These are phyloP conservation scores for Coemansia sp. DNA, from an alignment of 192 early-diverging fungal species.

Conservation along the genomic window DNA sequence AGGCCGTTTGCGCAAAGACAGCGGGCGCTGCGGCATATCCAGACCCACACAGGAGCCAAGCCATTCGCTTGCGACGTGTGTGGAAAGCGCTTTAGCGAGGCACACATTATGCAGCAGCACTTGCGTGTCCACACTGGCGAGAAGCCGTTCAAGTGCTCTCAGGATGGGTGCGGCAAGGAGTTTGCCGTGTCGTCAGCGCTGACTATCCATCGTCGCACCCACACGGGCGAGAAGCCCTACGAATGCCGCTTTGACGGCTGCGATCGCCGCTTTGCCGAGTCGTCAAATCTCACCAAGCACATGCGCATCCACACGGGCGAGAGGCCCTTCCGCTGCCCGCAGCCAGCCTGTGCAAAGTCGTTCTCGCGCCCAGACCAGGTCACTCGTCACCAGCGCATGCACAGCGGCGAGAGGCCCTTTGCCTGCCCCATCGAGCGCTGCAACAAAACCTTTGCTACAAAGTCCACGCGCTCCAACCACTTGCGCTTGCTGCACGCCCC, in stretches of 20 bases:
- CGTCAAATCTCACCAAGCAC: constrained; percentile 69
- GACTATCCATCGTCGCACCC: constrained; percentile 68
- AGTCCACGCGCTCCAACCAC: constrained; percentile 37
- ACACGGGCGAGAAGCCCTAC: constrained; percentile 73
- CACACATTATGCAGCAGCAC: constrained; percentile 74
- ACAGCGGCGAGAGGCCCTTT: constrained; percentile 34
- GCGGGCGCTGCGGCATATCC: constrained; percentile 76
- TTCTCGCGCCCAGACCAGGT: constrained; percentile 75
- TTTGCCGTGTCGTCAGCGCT: constrained; percentile 69
- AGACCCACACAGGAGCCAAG: constrained; percentile 81
- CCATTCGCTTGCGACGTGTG: constrained; percentile 77
- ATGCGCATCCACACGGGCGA: constrained; percentile 77
- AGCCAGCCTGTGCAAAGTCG: constrained; percentile 65
- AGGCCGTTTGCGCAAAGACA: constrained; percentile 69
- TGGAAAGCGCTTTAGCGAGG: constrained; percentile 77
- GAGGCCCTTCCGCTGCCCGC: constrained; percentile 66
- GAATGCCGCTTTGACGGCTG: constrained; percentile 56
- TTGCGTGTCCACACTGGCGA: constrained; percentile 78
- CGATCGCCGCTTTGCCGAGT: constrained; percentile 50
- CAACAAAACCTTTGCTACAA: constrained; percentile 37
- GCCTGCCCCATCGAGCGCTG: constrained; percentile 34
- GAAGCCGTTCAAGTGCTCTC: constrained; percentile 65
- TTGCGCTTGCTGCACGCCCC: constrained; percentile 29
- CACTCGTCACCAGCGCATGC: constrained; percentile 60
- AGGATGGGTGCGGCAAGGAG: constrained; percentile 61